Conservation (phyloP, 2,329 filamentous ascomycete species). For the Pseudocercospora cruenta region DNA sequence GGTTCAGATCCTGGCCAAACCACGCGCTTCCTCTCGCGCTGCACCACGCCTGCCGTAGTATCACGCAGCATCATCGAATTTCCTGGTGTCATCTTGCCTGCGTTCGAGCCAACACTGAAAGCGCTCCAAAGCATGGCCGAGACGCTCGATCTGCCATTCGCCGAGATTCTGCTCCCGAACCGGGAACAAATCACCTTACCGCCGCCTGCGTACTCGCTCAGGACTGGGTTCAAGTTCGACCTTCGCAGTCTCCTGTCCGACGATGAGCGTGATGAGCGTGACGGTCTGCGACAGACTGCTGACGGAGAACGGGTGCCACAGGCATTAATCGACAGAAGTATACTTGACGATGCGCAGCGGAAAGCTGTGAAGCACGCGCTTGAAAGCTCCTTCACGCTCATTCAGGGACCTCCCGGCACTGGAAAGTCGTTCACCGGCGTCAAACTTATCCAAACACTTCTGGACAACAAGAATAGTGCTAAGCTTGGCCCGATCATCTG, state of each 20-base stretch:
- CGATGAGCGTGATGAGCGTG: constrained; percentile 30
- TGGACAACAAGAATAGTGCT: constrained; percentile 52
- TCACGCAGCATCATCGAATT: constrained; percentile 59
- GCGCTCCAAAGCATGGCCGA: constrained; percentile 58
- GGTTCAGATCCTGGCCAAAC: neutral
- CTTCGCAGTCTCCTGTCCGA: constrained; percentile 40
- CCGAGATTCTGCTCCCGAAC: constrained; percentile 35
- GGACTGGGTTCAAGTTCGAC: constrained; percentile 48
- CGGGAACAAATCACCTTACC: constrained; percentile 34
- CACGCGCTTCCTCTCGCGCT: constrained; percentile 6
- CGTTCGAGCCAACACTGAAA: constrained; percentile 61
- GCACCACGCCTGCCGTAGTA: neutral
- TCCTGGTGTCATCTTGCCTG: constrained; percentile 60
- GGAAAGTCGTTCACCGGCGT: constrained; percentile 77
- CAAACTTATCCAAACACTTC: constrained; percentile 60
- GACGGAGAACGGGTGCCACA: constrained; percentile 14
- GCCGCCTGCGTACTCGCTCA: constrained; percentile 57
- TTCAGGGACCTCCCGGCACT: constrained; percentile 75
- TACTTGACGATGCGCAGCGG: constrained; percentile 59
- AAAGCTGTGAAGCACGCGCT: constrained; percentile 61
- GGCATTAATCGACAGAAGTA: constrained; percentile 37
- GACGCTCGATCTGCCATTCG: constrained; percentile 36
- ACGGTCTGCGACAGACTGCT: constrained; percentile 34
- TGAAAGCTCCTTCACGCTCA: constrained; percentile 58
- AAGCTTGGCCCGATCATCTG: constrained; percentile 63